Conservation (phyloP, 257 asterid genomes). For the Anisodus tanguticus region DNA sequence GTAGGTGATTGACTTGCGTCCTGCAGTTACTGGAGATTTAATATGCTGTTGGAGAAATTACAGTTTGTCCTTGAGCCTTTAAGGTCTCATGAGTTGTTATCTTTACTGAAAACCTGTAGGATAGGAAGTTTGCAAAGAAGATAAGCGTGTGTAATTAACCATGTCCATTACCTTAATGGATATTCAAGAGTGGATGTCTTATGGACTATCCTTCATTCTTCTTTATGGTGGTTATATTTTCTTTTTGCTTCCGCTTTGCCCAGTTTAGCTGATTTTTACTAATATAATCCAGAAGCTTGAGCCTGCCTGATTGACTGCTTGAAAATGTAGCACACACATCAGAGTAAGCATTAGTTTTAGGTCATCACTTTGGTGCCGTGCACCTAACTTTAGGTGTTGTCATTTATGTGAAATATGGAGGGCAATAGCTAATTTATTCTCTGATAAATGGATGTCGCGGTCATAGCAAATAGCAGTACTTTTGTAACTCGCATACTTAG, state of each 20-base stretch:
- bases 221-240: not conserved
- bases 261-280: not conserved
- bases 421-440: not conserved
- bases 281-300: not conserved
- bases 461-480: not conserved
- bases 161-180: conserved; percentile 20
- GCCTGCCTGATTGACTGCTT: not conserved
- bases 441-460: not conserved
- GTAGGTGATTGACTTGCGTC: conserved; percentile 39
- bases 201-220: conserved; percentile 27
- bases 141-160: conserved; percentile 22
- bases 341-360: not conserved
- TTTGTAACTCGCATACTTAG: not conserved
- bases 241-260: not conserved
- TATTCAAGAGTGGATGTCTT: conserved; percentile 20
- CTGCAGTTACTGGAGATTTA: conserved; percentile 33
- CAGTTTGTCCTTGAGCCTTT: conserved; percentile 20
- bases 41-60: conserved; percentile 20
- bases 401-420: conserved; percentile 10
- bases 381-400: not conserved
- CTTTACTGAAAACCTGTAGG: conserved; percentile 6
- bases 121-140: not conserved
- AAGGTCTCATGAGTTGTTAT: conserved; percentile 17
- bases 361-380: not conserved
- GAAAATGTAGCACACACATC: not conserved